Percentiles rank a stretch among this genome's conserved stretches.
Conservation (phyloP, 2,329 filamentous ascomycete genomes). For the Stagonosporopsis cucurbitacearum region DNA sequence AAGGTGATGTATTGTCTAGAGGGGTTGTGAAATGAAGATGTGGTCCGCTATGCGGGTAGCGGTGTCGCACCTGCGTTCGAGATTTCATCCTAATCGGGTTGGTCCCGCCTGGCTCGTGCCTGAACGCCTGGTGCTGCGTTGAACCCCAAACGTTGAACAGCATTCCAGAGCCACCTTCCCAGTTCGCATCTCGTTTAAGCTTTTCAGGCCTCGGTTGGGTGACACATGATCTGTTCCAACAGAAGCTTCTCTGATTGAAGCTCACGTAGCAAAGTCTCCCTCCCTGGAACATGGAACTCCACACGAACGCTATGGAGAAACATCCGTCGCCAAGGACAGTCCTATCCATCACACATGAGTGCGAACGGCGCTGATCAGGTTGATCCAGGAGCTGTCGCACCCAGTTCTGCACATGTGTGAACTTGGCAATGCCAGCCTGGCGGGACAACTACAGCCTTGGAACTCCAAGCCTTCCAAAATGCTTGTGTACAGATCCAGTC, state of each 20-base stretch:
- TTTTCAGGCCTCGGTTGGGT: constrained; percentile 29
- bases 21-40: constrained; percentile 25
- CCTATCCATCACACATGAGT: constrained; percentile 8
- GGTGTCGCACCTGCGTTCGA: constrained; percentile 43
- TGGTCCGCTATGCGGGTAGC: constrained; percentile 11
- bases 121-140: constrained; percentile 26
- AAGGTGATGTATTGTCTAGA: constrained; percentile 13
- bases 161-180: constrained; percentile 18
- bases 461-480: constrained; percentile 18
- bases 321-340: constrained; percentile 19
- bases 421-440: constrained; percentile 17
- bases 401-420: not conserved
- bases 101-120: constrained; percentile 24
- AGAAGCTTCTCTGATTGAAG: constrained; percentile 41
- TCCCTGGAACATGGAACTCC: constrained; percentile 22
- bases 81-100: constrained; percentile 20
- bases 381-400: constrained; percentile 18
- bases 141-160: constrained; percentile 27
- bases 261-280: constrained; percentile 32
- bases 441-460: constrained; percentile 25
- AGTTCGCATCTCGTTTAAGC: constrained; percentile 24
- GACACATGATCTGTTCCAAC: constrained; percentile 39
- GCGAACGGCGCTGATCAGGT: constrained; percentile 22
- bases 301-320: constrained; percentile 36
- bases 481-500: constrained; percentile 15